Percentiles rank a stretch among this genome's conserved stretches.
Conservation (phyloP, 768 basidiomycete genomes). For the Kwoniella sp. region DNA sequence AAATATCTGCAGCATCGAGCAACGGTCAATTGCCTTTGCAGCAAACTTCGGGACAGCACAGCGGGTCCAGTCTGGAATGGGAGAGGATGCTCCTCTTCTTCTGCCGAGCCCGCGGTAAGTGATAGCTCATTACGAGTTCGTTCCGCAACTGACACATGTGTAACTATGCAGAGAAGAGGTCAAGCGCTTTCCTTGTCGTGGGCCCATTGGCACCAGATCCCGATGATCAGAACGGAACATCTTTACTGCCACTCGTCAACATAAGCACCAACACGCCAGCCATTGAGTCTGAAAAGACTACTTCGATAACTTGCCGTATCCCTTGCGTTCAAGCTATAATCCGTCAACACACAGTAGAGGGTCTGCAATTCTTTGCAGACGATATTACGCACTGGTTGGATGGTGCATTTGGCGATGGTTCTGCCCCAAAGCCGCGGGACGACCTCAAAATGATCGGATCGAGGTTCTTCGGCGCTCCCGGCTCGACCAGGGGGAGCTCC, state of each 20-base stretch:
- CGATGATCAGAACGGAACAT: constrained; percentile 17
- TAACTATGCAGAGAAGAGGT: constrained; percentile 19
- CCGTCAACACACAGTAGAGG: constrained; percentile 63
- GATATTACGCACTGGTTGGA: constrained; percentile 73
- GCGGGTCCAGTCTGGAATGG: constrained; percentile 34
- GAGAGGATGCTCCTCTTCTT: constrained; percentile 42
- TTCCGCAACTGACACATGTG: not conserved
- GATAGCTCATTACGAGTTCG: too few species aligned
- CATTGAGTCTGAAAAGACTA: constrained; percentile 6
- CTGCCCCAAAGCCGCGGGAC: constrained; percentile 53
- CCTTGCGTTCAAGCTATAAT: constrained; percentile 58
- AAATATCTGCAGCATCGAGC: not conserved
- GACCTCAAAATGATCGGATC: constrained; percentile 67
- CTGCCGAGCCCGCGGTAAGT: constrained; percentile 34
- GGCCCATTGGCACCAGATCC: constrained; percentile 40
- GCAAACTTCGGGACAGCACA: too few species aligned
- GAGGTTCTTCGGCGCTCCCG: constrained; percentile 54
- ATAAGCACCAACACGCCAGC: constrained; percentile 10
- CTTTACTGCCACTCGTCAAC: constrained; percentile 30
- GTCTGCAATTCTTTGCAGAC: constrained; percentile 81
- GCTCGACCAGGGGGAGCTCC: constrained; percentile 31
- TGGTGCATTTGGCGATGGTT: constrained; percentile 47
- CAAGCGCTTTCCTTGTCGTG: constrained; percentile 39
- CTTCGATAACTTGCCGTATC: constrained; percentile 49
- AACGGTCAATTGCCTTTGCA: too few species aligned